These are phyloP conservation scores for Nyctanthes arbortristis DNA, from an alignment of 257 asterid genomes.

Conservation along the genomic window DNA sequence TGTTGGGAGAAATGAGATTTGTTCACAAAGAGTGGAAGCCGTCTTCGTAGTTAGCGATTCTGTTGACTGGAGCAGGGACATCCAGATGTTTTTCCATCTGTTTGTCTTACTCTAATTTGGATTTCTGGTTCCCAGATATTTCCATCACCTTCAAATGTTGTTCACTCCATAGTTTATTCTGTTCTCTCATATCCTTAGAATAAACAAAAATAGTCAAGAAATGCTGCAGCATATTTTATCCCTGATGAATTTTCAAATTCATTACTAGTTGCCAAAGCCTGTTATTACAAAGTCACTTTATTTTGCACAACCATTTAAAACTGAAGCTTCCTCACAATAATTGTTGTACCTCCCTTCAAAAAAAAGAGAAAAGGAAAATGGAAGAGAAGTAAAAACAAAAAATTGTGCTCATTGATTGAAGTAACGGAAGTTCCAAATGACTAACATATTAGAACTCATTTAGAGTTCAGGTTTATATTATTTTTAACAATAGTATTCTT, in stretches of 20 bases:
- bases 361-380: too few relatives aligned
- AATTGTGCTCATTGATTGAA: background rate
- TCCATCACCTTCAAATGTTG: too few relatives aligned
- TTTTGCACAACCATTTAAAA: too few relatives aligned
- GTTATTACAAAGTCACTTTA: too few relatives aligned
- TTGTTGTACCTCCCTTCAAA: background rate
- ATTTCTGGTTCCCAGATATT: conserved; percentile 1
- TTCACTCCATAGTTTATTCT: too few relatives aligned
- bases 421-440: background rate
- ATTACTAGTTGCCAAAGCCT: too few relatives aligned
- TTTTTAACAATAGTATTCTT: background rate
- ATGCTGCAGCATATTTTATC: too few relatives aligned
- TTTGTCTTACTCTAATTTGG: conserved; percentile 6
- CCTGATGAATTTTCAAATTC: too few relatives aligned
- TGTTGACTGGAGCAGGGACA: conserved; percentile 96
- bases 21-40: conserved; percentile 72
- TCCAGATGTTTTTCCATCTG: conserved; percentile 62
- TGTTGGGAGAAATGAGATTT: conserved; percentile 41
- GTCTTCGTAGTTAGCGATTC: conserved; percentile 92
- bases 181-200: too few relatives aligned
- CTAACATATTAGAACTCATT: background rate
- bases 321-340: background rate
- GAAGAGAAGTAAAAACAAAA: too few relatives aligned
- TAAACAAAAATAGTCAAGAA: too few relatives aligned
- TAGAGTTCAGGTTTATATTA: background rate